Conservation (phyloP, 1,284 basidiomycete genomes). For the Heterobasidion annosum region DNA sequence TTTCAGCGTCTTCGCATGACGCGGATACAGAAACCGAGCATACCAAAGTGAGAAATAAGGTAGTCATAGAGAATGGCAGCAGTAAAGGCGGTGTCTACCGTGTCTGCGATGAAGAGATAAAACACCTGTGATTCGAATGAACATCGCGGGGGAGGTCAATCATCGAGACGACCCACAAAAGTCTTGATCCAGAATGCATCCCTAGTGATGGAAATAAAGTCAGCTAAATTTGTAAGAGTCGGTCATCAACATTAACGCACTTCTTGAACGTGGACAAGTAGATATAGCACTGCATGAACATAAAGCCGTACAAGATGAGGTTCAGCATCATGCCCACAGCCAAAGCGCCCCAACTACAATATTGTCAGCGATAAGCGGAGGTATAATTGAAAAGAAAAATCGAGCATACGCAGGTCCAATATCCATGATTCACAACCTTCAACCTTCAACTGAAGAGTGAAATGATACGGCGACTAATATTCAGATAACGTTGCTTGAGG, state of each 20-base stretch:
- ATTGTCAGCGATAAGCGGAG: neutral
- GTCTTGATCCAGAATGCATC: constrained; percentile 12
- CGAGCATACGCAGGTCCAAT: neutral
- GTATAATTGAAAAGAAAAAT: neutral
- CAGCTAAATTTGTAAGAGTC: neutral
- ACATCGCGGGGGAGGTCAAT: neutral
- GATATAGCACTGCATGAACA: constrained; percentile 13
- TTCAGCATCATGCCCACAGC: constrained; percentile 13
- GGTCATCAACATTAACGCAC: constrained; percentile 6
- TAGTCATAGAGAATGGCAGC: constrained; percentile 21
- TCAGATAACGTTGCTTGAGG: too few relatives aligned
- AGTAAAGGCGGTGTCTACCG: constrained; percentile 19
- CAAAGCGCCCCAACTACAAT: constrained; percentile 11
- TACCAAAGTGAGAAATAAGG: constrained; percentile 19
- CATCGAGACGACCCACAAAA: constrained; percentile 6
- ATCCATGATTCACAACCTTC: neutral
- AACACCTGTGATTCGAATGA: constrained; percentile 6
- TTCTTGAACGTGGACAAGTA: constrained; percentile 12
- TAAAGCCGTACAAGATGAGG: constrained; percentile 13
- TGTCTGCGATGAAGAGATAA: constrained; percentile 21
- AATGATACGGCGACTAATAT: too few relatives aligned
- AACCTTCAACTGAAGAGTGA: too few relatives aligned
- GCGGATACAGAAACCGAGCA: neutral
- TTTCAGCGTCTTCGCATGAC: neutral
- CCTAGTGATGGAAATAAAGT: constrained; percentile 1